phyloP scores from a whole-genome alignment of 2,329 filamentous ascomycete genomes.

The Aspergillus sp. region DNA sequence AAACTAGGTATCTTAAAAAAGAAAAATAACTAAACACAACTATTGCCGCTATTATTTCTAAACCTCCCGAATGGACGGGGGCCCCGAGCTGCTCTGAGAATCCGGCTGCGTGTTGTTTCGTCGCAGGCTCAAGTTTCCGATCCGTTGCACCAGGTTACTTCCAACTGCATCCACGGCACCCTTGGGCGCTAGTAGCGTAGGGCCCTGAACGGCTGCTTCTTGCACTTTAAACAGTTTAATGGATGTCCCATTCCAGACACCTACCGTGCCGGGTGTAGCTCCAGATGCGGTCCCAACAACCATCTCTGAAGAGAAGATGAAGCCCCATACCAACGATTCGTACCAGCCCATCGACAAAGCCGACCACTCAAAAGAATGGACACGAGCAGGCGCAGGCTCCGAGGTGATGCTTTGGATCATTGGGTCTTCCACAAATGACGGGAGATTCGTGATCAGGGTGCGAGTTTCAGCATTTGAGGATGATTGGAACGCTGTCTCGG shows the following conservation, averaged over 20 bases:
- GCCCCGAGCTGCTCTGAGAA: conserved; percentile 26
- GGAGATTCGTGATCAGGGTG: conserved; percentile 44
- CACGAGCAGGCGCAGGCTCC: conserved; percentile 70
- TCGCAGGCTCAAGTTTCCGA: conserved; percentile 73
- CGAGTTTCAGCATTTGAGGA: conserved; percentile 40
- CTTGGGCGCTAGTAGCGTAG: conserved; percentile 77
- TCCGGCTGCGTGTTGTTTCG: conserved; percentile 34
- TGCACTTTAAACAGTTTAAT: conserved; percentile 90
- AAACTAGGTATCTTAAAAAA: conserved; percentile 21
- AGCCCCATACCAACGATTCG: conserved; percentile 88
- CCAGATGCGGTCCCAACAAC: conserved; percentile 51
- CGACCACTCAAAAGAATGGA: conserved; percentile 94
- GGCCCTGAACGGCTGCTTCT: conserved; percentile 75
- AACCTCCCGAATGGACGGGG: conserved; percentile 38
- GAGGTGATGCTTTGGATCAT: conserved; percentile 65
- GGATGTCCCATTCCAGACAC: conserved; percentile 88
- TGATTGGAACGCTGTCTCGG: conserved; percentile 45
- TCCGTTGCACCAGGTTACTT: conserved; percentile 81
- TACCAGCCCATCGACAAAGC: conserved; percentile 91
- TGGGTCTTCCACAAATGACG: conserved; percentile 49
- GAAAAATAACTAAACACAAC: conserved; percentile 13
- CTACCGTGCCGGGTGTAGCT: conserved; percentile 74
- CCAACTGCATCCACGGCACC: conserved; percentile 93
- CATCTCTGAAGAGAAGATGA: conserved; percentile 90
- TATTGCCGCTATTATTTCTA: conserved; percentile 18